phyloP scores from a whole-genome alignment of 208 protist species.

The Angomonas desouzai region DNA sequence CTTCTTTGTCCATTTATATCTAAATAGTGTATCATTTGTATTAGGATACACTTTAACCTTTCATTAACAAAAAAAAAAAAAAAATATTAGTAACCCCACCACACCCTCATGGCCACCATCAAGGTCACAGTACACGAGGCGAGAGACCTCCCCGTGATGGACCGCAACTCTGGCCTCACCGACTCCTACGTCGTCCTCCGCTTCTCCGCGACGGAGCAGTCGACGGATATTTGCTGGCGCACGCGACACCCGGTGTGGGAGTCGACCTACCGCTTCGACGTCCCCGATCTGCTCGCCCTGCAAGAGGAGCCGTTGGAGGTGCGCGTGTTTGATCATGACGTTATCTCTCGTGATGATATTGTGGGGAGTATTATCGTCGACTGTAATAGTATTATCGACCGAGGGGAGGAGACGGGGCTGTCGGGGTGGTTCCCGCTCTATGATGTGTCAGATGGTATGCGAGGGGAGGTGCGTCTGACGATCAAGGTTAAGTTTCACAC shows the following conservation, averaged over 20 bases:
- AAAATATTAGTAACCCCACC: neutral
- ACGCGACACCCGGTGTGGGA: slow-evolving; percentile 85
- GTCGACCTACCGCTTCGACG: slow-evolving; percentile 77
- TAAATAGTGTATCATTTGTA: neutral
- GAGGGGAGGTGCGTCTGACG: slow-evolving; percentile 84
- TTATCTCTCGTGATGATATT: slow-evolving; percentile 93
- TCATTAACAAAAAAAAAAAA: slow-evolving; percentile 6
- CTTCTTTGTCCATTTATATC: slow-evolving; percentile 1
- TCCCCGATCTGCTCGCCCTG: slow-evolving; percentile 78
- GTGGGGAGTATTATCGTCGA: slow-evolving; percentile 93
- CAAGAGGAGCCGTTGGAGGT: slow-evolving; percentile 95
- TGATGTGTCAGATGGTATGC: slow-evolving; percentile 75
- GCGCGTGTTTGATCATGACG: slow-evolving; percentile 95
- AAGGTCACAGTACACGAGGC: slow-evolving; percentile 89
- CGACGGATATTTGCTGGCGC: slow-evolving; percentile 65
- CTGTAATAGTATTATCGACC: slow-evolving; percentile 86
- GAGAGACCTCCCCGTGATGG: slow-evolving; percentile 91
- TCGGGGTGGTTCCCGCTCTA: slow-evolving; percentile 92
- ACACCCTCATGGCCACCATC: slow-evolving; percentile 90
- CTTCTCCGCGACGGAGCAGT: slow-evolving; percentile 71
- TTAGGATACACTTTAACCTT: neutral
- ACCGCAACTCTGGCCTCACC: slow-evolving; percentile 75
- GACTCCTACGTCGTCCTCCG: slow-evolving; percentile 89
- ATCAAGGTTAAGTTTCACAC: slow-evolving; percentile 89
- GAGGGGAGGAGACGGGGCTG: slow-evolving; percentile 24